Conservation (phyloP, 768 basidiomycete species). For the Fomitopsis serialis region DNA sequence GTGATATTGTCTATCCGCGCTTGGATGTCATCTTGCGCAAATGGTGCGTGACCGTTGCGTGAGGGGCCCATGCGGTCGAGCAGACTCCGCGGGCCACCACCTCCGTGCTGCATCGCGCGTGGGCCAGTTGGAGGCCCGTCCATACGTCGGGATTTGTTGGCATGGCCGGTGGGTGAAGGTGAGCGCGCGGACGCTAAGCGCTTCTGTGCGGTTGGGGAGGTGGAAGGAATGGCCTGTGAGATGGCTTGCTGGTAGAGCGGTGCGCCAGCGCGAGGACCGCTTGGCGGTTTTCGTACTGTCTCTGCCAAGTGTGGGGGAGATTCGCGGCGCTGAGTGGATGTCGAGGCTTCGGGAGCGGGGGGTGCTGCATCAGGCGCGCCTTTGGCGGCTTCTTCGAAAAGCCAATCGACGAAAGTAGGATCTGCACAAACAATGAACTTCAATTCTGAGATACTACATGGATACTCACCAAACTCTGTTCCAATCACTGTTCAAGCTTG, state of each 20-base stretch:
- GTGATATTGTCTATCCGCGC: conserved; percentile 78
- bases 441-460: neutral
- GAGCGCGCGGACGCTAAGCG: conserved; percentile 63
- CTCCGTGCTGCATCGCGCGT: conserved; percentile 61
- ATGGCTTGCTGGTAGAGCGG: conserved; percentile 70
- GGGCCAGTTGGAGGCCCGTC: conserved; percentile 77
- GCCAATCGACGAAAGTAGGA: conserved; percentile 81
- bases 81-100: conserved; percentile 50
- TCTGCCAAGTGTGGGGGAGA: conserved; percentile 31
- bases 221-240: conserved; percentile 53
- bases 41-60: conserved; percentile 10
- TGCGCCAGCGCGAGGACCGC: conserved; percentile 44
- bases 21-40: conserved; percentile 58
- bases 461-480: conserved; percentile 63
- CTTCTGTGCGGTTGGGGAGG: conserved; percentile 51
- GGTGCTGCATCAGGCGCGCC: conserved; percentile 49
- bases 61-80: conserved; percentile 72
- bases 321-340: conserved; percentile 26
- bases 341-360: conserved; percentile 19
- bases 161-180: conserved; percentile 52
- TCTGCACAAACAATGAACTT: conserved; percentile 41
- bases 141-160: conserved; percentile 66
- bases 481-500: conserved; percentile 52
- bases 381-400: conserved; percentile 77
- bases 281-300: conserved; percentile 38